phyloP scores from a whole-genome alignment of 176 grass and related monocot genomes.

The Lolium rigidum region DNA sequence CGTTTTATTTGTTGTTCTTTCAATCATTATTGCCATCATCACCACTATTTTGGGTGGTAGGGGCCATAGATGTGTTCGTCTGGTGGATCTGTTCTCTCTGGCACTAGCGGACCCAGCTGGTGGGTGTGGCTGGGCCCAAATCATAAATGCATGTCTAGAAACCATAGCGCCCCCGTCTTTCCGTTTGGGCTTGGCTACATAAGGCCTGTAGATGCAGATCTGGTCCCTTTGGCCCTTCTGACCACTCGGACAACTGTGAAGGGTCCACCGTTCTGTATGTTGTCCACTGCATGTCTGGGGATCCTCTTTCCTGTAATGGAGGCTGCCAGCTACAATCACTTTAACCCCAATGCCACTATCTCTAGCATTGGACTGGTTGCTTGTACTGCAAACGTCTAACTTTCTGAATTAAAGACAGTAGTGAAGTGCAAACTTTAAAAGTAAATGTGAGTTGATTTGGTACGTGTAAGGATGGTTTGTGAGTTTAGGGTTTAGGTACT shows the following conservation, averaged over 20 bases:
- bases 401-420: not conserved
- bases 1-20: too few relatives aligned
- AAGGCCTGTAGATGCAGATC: slow-evolving; percentile 64
- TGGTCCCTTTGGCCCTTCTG: slow-evolving; percentile 65
- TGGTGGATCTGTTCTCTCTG: slow-evolving; percentile 70
- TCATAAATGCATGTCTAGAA: slow-evolving; percentile 66
- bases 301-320: slow-evolving; percentile 43
- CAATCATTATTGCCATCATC: slow-evolving; percentile 56
- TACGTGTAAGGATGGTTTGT: not conserved
- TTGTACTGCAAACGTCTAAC: slow-evolving; percentile 9
- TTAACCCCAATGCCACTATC: slow-evolving; percentile 26
- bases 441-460: not conserved
- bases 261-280: slow-evolving; percentile 51
- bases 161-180: slow-evolving; percentile 41
- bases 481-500: not conserved
- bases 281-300: slow-evolving; percentile 56
- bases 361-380: not conserved
- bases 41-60: slow-evolving; percentile 42
- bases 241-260: slow-evolving; percentile 56
- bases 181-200: slow-evolving; percentile 65
- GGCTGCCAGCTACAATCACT: slow-evolving; percentile 47
- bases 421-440: not conserved
- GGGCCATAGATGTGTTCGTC: slow-evolving; percentile 43
- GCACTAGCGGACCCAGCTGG: slow-evolving; percentile 43
- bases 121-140: slow-evolving; percentile 53